Percentiles rank a stretch among this genome's conserved stretches.
Conservation (phyloP, 345 rosid species). For the Eucalyptus erythrocorys region DNA sequence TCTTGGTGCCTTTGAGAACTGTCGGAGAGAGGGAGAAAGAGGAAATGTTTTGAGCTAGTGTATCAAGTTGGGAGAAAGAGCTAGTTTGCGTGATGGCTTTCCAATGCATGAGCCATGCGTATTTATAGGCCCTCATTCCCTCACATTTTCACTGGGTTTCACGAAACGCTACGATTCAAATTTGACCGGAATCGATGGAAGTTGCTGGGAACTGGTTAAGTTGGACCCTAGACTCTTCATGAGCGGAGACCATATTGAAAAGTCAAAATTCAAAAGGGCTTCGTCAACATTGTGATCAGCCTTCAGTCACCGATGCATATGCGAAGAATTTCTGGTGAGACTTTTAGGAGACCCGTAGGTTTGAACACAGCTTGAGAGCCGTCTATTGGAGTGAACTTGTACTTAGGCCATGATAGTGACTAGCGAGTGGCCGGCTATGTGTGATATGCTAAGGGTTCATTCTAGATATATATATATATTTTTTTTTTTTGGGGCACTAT, state of each 20-base stretch:
- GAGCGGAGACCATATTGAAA: background rate
- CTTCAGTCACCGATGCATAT: background rate
- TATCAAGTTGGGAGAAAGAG: background rate
- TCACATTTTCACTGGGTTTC: background rate
- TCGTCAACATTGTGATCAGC: background rate
- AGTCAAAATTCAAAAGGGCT: background rate
- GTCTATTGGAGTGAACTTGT: background rate
- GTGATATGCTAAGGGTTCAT: background rate
- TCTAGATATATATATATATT: background rate
- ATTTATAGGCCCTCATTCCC: background rate
- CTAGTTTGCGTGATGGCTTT: background rate
- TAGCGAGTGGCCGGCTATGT: background rate
- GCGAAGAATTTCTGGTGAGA: background rate
- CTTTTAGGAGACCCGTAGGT: background rate
- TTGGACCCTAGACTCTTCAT: background rate
- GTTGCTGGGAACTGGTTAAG: background rate
- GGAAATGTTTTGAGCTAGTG: background rate
- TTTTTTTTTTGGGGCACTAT: background rate
- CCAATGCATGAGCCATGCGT: background rate
- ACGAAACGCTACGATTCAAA: background rate
- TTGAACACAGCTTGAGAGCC: background rate
- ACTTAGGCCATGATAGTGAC: background rate
- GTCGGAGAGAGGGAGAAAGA: background rate
- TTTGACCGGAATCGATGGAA: background rate
- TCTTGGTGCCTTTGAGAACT: background rate